Base-by-base conservation (phyloP, 345 rosid genomes). In the Hibiscus trionum region DNA sequence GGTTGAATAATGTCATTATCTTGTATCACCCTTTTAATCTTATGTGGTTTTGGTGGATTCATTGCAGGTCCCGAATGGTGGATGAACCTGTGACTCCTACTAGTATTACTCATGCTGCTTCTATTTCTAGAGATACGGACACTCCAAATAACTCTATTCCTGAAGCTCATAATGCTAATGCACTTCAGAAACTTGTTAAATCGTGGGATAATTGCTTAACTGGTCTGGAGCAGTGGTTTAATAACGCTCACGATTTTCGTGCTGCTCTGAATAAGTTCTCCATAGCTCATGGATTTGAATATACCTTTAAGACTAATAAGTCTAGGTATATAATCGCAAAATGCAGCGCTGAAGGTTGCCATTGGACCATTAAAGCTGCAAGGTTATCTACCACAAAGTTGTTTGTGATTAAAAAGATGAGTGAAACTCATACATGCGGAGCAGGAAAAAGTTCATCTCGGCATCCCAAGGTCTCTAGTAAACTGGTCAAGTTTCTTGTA, bases 161-260 rank as follows among this genome's bases (percentile, higher is more conserved):
- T 1, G 66, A 49, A n/a, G 60, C 70, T 52, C 15, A 52, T 75
- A 29, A 59, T 73, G 61, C 67, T 58, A 66, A 47, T 47, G 39
- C 19, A 16, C 70, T 66, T 35, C 77, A 63, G 63, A 77, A 81
- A 57, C 77, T 80, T 71, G 62, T 71, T 31, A 75, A 71, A 72
- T 70, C 64, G 33, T 86, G 93, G 93, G 83, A 78, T 67, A 80
- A 80, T 62, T 81, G 81, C 67, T 83, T 88, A 57, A 77, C 79
- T 37, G 90, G 90, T 63, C 80, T 80, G 10, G 87, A 85, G 63
- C 93, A 88, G 76, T 83, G 84, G 56, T 88, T 88, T 71, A 77
- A 84, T 47, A 78, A 74, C 66, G 87, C 80, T 14, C 78, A 59
- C 67, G 87, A 84, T 66, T 86, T 88, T 52, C 86, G 88, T 42